These are phyloP conservation scores for Gentiana dahurica DNA, from an alignment of 257 asterid genomes.

Conservation along the genomic window DNA sequence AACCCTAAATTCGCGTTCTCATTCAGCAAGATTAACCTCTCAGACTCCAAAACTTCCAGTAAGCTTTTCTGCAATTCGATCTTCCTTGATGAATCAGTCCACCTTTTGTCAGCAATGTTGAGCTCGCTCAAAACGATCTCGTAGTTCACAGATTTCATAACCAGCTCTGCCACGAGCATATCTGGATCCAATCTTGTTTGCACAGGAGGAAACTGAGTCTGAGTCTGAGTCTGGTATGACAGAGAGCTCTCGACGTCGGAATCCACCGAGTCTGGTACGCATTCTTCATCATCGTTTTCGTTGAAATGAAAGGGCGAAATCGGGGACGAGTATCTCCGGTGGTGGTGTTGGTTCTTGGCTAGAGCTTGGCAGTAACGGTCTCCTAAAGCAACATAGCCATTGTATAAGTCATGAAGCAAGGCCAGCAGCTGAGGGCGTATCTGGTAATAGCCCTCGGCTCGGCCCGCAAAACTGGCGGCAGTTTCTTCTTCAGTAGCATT, in stretches of 20 bases:
- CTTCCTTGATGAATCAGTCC: conserved; percentile 55
- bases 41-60: conserved; percentile 83
- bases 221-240: conserved; percentile 52
- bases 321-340: conserved; percentile 45
- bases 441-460: conserved; percentile 74
- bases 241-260: conserved; percentile 75
- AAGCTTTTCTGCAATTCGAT: conserved; percentile 77
- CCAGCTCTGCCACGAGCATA: conserved; percentile 54
- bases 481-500: conserved; percentile 29
- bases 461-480: conserved; percentile 54
- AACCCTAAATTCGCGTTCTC: conserved; percentile 71
- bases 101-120: conserved; percentile 32
- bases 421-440: conserved; percentile 78
- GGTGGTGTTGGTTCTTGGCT: conserved; percentile 37
- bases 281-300: conserved; percentile 19
- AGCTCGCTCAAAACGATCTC: conserved; percentile 53
- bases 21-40: conserved; percentile 69
- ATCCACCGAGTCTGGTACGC: conserved; percentile 36
- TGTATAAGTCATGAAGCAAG: conserved; percentile 70
- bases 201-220: conserved; percentile 18
- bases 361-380: conserved; percentile 80
- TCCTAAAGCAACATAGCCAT: conserved; percentile 61
- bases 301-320: conserved; percentile 23
- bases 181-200: conserved; percentile 34
- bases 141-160: conserved; percentile 60